A percentile compares a stretch with the other conserved stretches of the same genome.
Evolutionary conservation across 2,329 filamentous ascomycete genomes (phyloP).

Genomic region (Torrubiella hemipterigena): DNA sequence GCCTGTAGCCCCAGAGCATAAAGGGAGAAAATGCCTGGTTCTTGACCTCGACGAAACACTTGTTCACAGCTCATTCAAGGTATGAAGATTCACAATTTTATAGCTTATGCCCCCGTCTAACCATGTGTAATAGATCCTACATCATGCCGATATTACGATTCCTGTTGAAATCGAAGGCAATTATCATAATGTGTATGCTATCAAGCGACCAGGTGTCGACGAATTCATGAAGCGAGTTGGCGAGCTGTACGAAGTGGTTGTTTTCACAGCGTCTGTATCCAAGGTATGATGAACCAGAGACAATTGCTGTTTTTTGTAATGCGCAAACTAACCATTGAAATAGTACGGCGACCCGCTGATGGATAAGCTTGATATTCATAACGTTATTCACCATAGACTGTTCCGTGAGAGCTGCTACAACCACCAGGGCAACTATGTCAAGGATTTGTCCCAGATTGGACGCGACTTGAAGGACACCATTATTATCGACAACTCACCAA

Average conservation of each 20-base stretch:
- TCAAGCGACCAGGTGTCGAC: slow-evolving; percentile 96
- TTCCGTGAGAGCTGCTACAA: slow-evolving; percentile 99
- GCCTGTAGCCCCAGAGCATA: slow-evolving; percentile 66
- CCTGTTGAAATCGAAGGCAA: slow-evolving; percentile 98
- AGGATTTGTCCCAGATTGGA: slow-evolving; percentile 94
- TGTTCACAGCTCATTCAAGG: slow-evolving; percentile 98
- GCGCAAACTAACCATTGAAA: slow-evolving; percentile 11
- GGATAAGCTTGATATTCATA: slow-evolving; percentile 94
- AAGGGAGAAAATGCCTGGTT: slow-evolving; percentile 86
- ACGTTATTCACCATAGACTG: slow-evolving; percentile 87
- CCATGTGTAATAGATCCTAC: slow-evolving; percentile 57
- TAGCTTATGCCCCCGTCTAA: slow-evolving; percentile 6
- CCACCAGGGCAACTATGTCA: slow-evolving; percentile 98
- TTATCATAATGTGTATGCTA: slow-evolving; percentile 98
- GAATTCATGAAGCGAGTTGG: slow-evolving; percentile 98
- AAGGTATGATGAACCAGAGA: slow-evolving; percentile 52
- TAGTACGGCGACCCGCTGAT: slow-evolving; percentile 93
- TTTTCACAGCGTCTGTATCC: slow-evolving; percentile 96
- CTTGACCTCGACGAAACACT: slow-evolving; percentile 93
- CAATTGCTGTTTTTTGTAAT: too few species aligned
- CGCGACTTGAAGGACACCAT: slow-evolving; percentile 95
- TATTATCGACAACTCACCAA: slow-evolving; percentile 98
- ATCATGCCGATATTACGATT: slow-evolving; percentile 97
- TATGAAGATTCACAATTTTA: slow-evolving; percentile 23
- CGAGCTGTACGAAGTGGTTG: slow-evolving; percentile 94